phyloP scores from a whole-genome alignment of 2,329 filamentous ascomycete genomes.

The Coleophoma eucalyptorum region DNA sequence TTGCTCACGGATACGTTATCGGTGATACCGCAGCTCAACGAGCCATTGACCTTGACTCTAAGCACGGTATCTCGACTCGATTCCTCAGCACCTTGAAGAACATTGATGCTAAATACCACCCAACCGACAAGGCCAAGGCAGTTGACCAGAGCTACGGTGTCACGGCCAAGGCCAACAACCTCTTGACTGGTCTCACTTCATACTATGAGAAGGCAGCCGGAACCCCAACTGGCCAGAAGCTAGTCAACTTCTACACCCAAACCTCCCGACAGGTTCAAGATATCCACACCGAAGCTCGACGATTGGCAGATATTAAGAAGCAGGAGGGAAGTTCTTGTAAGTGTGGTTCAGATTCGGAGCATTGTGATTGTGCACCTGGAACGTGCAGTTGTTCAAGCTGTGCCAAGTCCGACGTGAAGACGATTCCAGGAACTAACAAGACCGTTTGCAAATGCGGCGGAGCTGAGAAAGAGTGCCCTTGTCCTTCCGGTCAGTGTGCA shows the following conservation, averaged over 20 bases:
- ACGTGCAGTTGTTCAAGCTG: constrained; percentile 42
- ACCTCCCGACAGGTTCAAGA: constrained; percentile 87
- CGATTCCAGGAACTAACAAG: constrained; percentile 32
- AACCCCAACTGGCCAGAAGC: constrained; percentile 83
- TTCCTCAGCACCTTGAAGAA: constrained; percentile 74
- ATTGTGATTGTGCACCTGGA: constrained; percentile 40
- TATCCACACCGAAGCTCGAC: constrained; percentile 85
- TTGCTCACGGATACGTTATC: constrained; percentile 89
- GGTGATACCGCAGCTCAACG: constrained; percentile 71
- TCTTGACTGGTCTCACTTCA: constrained; percentile 65
- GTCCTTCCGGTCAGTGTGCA: constrained; percentile 38
- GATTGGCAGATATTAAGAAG: constrained; percentile 85
- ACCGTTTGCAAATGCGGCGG: constrained; percentile 36
- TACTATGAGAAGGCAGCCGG: constrained; percentile 94
- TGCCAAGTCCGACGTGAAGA: constrained; percentile 39
- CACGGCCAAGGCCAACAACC: constrained; percentile 63
- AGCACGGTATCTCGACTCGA: constrained; percentile 78
- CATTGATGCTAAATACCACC: constrained; percentile 84
- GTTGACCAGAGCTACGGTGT: constrained; percentile 85
- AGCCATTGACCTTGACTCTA: constrained; percentile 83
- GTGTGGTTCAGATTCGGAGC: constrained; percentile 35
- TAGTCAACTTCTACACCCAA: constrained; percentile 83
- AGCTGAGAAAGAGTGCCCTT: constrained; percentile 31
- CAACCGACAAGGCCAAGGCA: constrained; percentile 78
- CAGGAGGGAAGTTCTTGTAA: constrained; percentile 44